phyloP scores from a whole-genome alignment of 208 protist genomes.

The Leishmania guyanensis region DNA sequence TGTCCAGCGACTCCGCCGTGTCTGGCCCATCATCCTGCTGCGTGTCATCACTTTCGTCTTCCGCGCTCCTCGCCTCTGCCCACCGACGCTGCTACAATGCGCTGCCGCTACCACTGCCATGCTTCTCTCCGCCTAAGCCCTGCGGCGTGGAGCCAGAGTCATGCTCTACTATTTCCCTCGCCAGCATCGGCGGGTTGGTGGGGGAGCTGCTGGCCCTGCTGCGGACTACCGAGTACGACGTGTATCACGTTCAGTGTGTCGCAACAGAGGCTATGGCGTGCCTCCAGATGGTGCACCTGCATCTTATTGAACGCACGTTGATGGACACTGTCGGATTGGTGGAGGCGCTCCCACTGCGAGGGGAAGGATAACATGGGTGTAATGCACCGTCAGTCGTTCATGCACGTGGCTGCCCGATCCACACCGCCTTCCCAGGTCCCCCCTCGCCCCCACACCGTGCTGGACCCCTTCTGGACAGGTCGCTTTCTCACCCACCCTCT shows the following conservation, averaged over 20 bases:
- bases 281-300: conserved; percentile 8
- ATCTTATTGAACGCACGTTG: conserved; percentile 12
- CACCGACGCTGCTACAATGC: background rate
- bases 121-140: background rate
- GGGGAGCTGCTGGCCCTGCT: conserved; percentile 2
- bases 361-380: background rate
- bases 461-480: background rate
- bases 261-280: conserved; percentile 18
- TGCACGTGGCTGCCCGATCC: background rate
- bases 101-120: background rate
- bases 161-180: background rate
- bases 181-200: background rate
- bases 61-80: background rate
- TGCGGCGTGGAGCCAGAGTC: background rate
- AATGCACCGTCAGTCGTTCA: background rate
- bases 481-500: background rate
- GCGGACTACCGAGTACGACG: conserved; percentile 5
- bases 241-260: conserved; percentile 8
- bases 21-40: background rate
- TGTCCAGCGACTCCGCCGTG: background rate
- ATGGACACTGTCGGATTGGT: background rate
- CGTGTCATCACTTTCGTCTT: background rate
- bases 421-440: background rate
- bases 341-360: background rate
- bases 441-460: background rate